Evolutionary conservation across 495 filamentous ascomycete genomes (phyloP).

Genomic region (Penicillium robsamsonii): DNA sequence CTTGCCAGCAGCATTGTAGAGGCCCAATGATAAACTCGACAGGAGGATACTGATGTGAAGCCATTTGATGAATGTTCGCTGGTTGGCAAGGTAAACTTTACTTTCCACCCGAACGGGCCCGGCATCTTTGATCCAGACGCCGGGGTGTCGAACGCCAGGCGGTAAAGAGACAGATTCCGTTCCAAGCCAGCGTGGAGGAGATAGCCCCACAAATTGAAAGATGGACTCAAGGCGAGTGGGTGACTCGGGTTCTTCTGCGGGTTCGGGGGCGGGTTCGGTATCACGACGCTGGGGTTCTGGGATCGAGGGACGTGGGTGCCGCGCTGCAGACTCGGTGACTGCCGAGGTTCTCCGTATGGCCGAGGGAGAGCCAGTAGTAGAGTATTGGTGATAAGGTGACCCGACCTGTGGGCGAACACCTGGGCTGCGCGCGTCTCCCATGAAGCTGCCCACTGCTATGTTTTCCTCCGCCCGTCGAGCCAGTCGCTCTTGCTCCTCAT

Average conservation of each 20-base stretch:
- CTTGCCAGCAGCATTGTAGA: slow-evolving; percentile 83
- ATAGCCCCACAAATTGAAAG: slow-evolving; percentile 72
- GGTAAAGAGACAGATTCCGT: slow-evolving; percentile 55
- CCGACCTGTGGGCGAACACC: slow-evolving; percentile 50
- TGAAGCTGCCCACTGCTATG: slow-evolving; percentile 82
- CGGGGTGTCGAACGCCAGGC: slow-evolving; percentile 80
- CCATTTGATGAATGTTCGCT: slow-evolving; percentile 97
- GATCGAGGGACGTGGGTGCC: slow-evolving; percentile 24
- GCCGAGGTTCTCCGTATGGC: slow-evolving; percentile 26
- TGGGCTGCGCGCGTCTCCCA: slow-evolving; percentile 50
- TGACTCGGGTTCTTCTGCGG: slow-evolving; percentile 18
- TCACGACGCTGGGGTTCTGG: slow-evolving; percentile 20
- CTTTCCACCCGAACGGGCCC: slow-evolving; percentile 88
- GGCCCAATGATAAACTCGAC: slow-evolving; percentile 72
- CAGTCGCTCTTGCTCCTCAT: slow-evolving; percentile 81
- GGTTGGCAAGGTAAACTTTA: slow-evolving; percentile 98
- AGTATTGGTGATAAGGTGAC: slow-evolving; percentile 51
- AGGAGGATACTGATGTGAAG: slow-evolving; percentile 87
- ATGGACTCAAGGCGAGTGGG: slow-evolving; percentile 51
- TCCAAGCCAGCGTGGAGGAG: slow-evolving; percentile 63
- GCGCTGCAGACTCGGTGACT: slow-evolving; percentile 17
- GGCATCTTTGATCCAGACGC: slow-evolving; percentile 85
- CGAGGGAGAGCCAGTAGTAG: slow-evolving; percentile 25
- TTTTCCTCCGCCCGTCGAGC: slow-evolving; percentile 80
- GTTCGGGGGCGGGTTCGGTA: slow-evolving; percentile 17